Evolutionary conservation across 2,329 filamentous ascomycete genomes (phyloP).

Genomic region (Venturia oleaginea): DNA sequence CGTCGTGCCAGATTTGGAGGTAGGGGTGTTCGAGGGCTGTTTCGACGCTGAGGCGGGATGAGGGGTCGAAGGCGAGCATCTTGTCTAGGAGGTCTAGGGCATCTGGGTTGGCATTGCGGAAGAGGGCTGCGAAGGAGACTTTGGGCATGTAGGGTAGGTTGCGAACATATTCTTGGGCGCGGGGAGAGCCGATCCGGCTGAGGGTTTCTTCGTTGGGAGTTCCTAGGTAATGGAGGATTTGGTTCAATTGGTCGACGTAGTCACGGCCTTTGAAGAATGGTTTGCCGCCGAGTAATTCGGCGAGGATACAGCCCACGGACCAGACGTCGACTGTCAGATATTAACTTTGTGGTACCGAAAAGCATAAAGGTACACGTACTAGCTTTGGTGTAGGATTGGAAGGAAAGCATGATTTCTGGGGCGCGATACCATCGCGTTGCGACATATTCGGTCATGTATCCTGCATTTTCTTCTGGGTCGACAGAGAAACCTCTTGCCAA

Average conservation of each 20-base stretch:
- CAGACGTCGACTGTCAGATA: slow-evolving; percentile 75
- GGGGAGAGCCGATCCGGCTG: slow-evolving; percentile 83
- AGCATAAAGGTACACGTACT: slow-evolving; percentile 55
- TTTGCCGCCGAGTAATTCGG: slow-evolving; percentile 87
- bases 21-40: slow-evolving; percentile 94
- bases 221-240: slow-evolving; percentile 95
- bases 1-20: slow-evolving; percentile 96
- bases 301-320: slow-evolving; percentile 97
- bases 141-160: slow-evolving; percentile 94
- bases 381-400: slow-evolving; percentile 99
- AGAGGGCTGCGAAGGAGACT: slow-evolving; percentile 77
- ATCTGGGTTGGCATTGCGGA: slow-evolving; percentile 91
- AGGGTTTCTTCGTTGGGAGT: slow-evolving; percentile 95
- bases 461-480: slow-evolving; percentile 95
- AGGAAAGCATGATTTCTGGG: slow-evolving; percentile 98
- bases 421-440: slow-evolving; percentile 98
- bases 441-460: slow-evolving; percentile 99
- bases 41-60: slow-evolving; percentile 86
- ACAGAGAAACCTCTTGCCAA: slow-evolving; percentile 93
- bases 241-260: slow-evolving; percentile 98
- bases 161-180: slow-evolving; percentile 95
- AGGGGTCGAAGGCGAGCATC: slow-evolving; percentile 96
- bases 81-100: slow-evolving; percentile 90
- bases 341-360: not conserved
- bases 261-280: slow-evolving; percentile 99